These are phyloP conservation scores for Cucumis cinereus DNA, from an alignment of 306 rosid genomes.

Conservation along the genomic window DNA sequence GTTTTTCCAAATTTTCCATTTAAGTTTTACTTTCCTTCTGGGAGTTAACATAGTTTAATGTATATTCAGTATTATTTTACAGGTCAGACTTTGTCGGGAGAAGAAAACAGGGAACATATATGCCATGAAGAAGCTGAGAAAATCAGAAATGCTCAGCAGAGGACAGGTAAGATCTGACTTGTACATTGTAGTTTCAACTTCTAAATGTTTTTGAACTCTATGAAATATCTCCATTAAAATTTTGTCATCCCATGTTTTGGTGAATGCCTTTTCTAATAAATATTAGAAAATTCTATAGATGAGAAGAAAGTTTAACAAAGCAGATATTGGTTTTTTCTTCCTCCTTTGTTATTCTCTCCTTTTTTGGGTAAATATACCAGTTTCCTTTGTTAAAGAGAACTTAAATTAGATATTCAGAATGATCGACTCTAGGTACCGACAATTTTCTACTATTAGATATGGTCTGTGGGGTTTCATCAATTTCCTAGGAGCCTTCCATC, in stretches of 20 bases:
- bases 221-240: background rate
- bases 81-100: constrained; percentile 45
- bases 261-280: background rate
- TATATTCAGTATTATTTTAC: constrained; percentile 4
- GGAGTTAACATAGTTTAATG: background rate
- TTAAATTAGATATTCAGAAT: background rate
- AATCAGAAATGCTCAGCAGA: constrained; percentile 58
- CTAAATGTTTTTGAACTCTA: background rate
- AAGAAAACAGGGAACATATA: constrained; percentile 46
- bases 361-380: background rate
- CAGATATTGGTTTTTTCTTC: background rate
- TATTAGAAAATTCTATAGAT: background rate
- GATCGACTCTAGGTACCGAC: background rate
- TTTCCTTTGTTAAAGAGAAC: background rate
- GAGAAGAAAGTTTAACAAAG: background rate
- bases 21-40: background rate
- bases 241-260: background rate
- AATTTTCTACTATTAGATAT: background rate
- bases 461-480: background rate
- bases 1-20: background rate
- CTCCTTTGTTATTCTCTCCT: background rate
- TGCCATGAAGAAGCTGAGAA: constrained; percentile 56
- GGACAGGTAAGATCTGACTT: constrained; percentile 32
- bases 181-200: background rate
- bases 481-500: background rate